Base-by-base conservation (phyloP, 176 grass and related monocot genomes). In the Zoysia japonica region DNA sequence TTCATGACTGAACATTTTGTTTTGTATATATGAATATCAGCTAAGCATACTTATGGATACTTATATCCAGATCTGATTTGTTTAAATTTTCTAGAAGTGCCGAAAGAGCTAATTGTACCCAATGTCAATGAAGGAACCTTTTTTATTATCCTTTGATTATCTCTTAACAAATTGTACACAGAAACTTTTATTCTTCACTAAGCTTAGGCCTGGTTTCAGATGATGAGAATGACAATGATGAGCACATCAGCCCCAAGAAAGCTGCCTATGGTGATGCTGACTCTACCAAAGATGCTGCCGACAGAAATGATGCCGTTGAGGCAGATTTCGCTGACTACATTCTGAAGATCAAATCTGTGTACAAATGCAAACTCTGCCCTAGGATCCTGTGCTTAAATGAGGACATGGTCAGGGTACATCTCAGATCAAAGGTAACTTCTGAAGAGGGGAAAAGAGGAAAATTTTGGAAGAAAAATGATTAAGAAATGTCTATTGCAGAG, bases 271-370 rank as follows among this genome's bases (percentile, higher is more conserved):
- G 72, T 46, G 55, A 53, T 59, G 65, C 45, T 49, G 70, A 84
- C 55, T 82, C 80, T 71, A 53, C 77, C 28, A 57, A 78, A 17
- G 35, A 49, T 84, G 53, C 76, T 63, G 36, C 37, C 79, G 72
- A 76, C 44, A 60, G 51, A 67, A 78, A 87, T 83, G 85, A 86
- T 63, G 47, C 74, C 2, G 13, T 72, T 28, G 70, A 83, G 54
- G 45, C 42, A 54, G 96, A 94, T 76, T 86, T 93, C 51, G 67
- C 57, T 16, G 87, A 68, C 71, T 93, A 47, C 61, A 89, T 98
- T 82, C 89, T 98, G 84, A 94, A 92, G 83, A 87, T 75, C 81
- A 98, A 94, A 75, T 90, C 90, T 59, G 92, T 98, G 51, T 98
- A 76, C 75, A 94, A 92, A 82, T 98, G 92, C 86, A 90, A 91